Evolutionary conservation across 495 filamentous ascomycete genomes (phyloP).

Genomic region (Parachaetomium inaequale): DNA sequence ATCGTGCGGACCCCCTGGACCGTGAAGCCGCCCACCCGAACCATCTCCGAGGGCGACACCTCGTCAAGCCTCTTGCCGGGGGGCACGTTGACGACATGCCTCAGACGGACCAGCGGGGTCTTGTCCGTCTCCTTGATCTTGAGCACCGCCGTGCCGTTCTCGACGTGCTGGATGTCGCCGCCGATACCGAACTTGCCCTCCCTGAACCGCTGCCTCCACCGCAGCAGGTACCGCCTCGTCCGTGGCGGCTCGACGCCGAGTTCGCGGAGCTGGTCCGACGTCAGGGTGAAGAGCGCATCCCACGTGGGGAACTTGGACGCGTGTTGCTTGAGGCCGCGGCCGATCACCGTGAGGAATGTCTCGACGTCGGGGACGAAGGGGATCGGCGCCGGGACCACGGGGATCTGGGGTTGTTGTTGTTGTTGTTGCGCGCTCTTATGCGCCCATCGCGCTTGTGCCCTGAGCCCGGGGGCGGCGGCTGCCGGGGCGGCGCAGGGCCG

Average conservation of each 20-base stretch:
- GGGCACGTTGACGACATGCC: constrained; percentile 68
- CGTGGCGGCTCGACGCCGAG: constrained; percentile 84
- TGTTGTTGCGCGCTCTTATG: constrained; percentile 28
- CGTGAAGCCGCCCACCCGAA: constrained; percentile 59
- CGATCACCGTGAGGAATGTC: constrained; percentile 90
- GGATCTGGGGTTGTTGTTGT: constrained; percentile 31
- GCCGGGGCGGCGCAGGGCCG: constrained; percentile 26
- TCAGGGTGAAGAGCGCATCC: constrained; percentile 79
- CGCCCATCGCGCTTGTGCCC: constrained; percentile 32
- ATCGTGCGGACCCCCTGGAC: constrained; percentile 63
- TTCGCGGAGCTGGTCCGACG: constrained; percentile 70
- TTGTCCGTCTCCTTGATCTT: constrained; percentile 59
- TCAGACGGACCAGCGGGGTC: constrained; percentile 21
- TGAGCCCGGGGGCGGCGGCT: constrained; percentile 22
- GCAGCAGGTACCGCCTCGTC: constrained; percentile 73
- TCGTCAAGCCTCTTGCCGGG: constrained; percentile 47
- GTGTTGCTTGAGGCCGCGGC: constrained; percentile 76
- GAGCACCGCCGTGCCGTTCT: constrained; percentile 67
- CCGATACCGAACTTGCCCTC: constrained; percentile 71
- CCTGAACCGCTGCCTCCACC: constrained; percentile 80
- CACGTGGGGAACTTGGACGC: constrained; percentile 79
- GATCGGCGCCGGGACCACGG: constrained; percentile 63
- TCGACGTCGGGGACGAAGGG: constrained; percentile 79
- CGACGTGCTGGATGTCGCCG: constrained; percentile 69
- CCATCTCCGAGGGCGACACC: constrained; percentile 39